Base-by-base conservation (phyloP, 192 early-diverging fungal species). In the Coemansia sp. region DNA sequence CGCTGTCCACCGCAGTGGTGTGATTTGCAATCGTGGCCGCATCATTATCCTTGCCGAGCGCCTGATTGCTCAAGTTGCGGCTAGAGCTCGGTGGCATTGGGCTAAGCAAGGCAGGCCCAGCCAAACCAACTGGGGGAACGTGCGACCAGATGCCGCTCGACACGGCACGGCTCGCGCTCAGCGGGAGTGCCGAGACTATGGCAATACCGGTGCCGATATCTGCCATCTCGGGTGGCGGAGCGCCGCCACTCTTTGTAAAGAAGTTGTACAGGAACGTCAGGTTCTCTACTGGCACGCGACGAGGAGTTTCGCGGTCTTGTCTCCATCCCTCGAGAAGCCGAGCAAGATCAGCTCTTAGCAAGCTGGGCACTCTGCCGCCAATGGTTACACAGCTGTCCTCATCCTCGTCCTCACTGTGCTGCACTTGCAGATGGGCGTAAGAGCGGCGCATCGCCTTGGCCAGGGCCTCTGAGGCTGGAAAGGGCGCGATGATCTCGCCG, bases 221-320 rank as follows among this genome's bases (percentile, higher is more conserved):
- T 7, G 67, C 41, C 71, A 70, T 80, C 36, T 63, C 77, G 18
- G 41, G 59, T 10, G 68, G 71, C 39, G 39, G 50, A 8, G 29
- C 41, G 24, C 58, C 64, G 29, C 58, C 64, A 22, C 56, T 48
- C 21, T 34, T 63, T 2, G 62, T 66, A 27, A 41, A 61, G 54
- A 69, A 73, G 62, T 80, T 80, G 65, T 80, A 80, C 59, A 80
- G 36, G 34, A 74, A 80, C 48, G 56, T 54, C 62, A 74, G 37
- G 24, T 38, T 43, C 38, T 74, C 77, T 22, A 80, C 48, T 3
- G 71, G 71, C 39, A 80, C 38, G 8, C 72, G 71, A 12, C 63
- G 57, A 21, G 67, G 61, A 0, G 68, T 62, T 62, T 80, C 66
- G 24, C 64, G 35, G 50, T 74, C 77, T 37, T 70, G 58, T 39